Base-by-base conservation (phyloP, 257 asterid species). In the Datura wrightii region DNA sequence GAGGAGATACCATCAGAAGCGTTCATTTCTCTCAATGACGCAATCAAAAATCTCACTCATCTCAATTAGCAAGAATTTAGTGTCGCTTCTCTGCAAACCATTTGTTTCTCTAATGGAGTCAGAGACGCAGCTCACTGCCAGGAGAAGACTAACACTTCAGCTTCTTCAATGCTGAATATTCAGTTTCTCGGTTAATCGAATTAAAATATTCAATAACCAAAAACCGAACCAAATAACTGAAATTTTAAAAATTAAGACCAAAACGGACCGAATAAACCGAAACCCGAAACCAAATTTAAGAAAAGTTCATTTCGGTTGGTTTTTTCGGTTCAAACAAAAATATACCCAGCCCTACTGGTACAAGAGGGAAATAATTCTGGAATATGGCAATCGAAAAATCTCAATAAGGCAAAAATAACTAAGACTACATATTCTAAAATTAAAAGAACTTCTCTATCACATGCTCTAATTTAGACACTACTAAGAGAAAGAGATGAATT, bases 11-110 rank as follows among this genome's bases (percentile, higher is more conserved):
- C 91, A 1, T 90, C 95, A 39, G 31, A 72, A 39, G 94, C 90
- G 58, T 10, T 85, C 85, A 66, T 91, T 60, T 44, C 89, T 11
- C 78, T 91, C 80, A 79, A 89, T 50, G 93, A 88, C 56, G 95
- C 87, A 76, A 85, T 85, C 82, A 72, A 82, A 79, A 91, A 91
- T 82, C 90, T 94, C 85, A 89, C 89, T 65, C 79, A 18, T 71
- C 92, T 92, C 82, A 83, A 90, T 63, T 92, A 97, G 98, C 85
- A 91, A 1, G 96, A 93, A 86, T 94, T 95, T 85, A 90, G 93
- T 85, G 86, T 89, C 85, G 90, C 94, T 85, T 93, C 97, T 67
- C 84, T 93, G 67, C 85, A 85, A 85, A 89, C 87, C 69, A 76
- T 31, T 76, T 50, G 82, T 76, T 76, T 76, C 86, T 80, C 31